phyloP scores from a whole-genome alignment of 495 filamentous ascomycete species.

The Margaritispora aquatica region DNA sequence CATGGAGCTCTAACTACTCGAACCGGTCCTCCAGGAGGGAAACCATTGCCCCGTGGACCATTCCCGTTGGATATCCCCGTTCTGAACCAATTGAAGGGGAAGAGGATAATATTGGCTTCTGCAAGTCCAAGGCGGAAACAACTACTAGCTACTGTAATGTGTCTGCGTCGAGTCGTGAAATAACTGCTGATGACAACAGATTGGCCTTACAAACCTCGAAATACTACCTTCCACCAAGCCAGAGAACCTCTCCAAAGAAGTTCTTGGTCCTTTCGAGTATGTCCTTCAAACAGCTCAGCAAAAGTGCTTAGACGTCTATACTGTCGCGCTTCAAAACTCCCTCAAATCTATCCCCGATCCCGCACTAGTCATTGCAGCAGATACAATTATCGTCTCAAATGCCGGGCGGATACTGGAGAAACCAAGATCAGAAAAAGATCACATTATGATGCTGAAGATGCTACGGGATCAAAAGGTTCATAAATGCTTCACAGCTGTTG shows the following conservation, averaged over 20 bases:
- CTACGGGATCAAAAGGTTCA: constrained; percentile 69
- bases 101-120: constrained; percentile 82
- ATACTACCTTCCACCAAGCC: constrained; percentile 72
- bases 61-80: constrained; percentile 71
- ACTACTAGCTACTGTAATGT: constrained; percentile 61
- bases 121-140: constrained; percentile 77
- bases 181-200: constrained; percentile 27
- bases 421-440: constrained; percentile 70
- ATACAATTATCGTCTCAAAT: constrained; percentile 82
- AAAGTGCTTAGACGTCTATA: constrained; percentile 78
- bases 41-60: constrained; percentile 27
- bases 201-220: constrained; percentile 72
- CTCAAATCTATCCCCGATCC: constrained; percentile 50
- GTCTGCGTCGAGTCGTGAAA: too few species aligned
- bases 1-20: constrained; percentile 25
- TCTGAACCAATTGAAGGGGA: constrained; percentile 60
- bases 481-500: constrained; percentile 76
- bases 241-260: constrained; percentile 75
- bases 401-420: constrained; percentile 81
- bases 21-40: constrained; percentile 8
- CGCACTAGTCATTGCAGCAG: constrained; percentile 80
- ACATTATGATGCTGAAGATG: constrained; percentile 72
- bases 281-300: constrained; percentile 78
- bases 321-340: constrained; percentile 45
- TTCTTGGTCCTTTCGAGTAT: constrained; percentile 77